Conservation (phyloP, 345 rosid genomes). For the Arabidopsis thaliana region TAIR10.1 NC_003070.9:12463501-12464000, state of each 20-base stretch:
- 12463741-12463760: constrained; percentile 55
- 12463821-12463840: constrained; percentile 91
- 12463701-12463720: constrained; percentile 35
- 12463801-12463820: constrained; percentile 89
- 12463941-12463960: constrained; percentile 26
- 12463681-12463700: constrained; percentile 54
- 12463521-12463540: constrained; percentile 34
- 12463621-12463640: constrained; percentile 43
- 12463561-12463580: constrained; percentile 49
- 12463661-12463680: constrained; percentile 51
- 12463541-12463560: constrained; percentile 66
- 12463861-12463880: constrained; percentile 90
- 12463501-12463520: constrained; percentile 38
- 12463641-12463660: constrained; percentile 40
- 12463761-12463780: constrained; percentile 53
- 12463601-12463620: constrained; percentile 39
- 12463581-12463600: constrained; percentile 43
- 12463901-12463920: constrained; percentile 53
- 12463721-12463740: constrained; percentile 58
- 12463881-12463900: constrained; percentile 77
- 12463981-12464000: constrained; percentile 24
- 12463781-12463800: constrained; percentile 71
- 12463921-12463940: constrained; percentile 26
- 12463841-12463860: constrained; percentile 92
- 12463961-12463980: constrained; percentile 25